Base-by-base conservation (phyloP, 345 rosid genomes). In the Lenwebbia sp. region DNA sequence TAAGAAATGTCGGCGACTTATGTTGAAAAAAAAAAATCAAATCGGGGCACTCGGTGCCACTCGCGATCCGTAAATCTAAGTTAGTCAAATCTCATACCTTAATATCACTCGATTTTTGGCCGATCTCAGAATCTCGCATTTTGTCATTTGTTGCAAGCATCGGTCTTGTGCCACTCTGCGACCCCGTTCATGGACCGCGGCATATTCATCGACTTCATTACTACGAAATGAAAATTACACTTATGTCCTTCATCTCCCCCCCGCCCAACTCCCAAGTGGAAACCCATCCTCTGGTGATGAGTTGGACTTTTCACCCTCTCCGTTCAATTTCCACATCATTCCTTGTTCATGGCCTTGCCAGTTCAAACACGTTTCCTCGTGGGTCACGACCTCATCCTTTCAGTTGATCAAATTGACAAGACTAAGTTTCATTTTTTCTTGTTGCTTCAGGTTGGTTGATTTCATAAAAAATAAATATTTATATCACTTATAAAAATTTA, bases 111-210 rank as follows among this genome's bases (percentile, higher is more conserved):
- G 3, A 6, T 3, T 14, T 30, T 62, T 11, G 22, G 22, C 19
- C 9, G 22, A 3, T 2, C 22, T 53, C 54, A 6, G 21, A 17
- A 53, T 53, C 7, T 53, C 22, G 22, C 55, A 53, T 53, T 5
- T 22, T 5, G 2, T 53, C 40, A 6, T 60, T 30, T 4, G 5
- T 5, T 15, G 21, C 11, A 14, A 30, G 41, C 14, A 62, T 1
- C 5, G 9, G 23, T 15, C 75, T 5, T 3, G 1, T 30, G 41
- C 75, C 40, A 4, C 21, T 30, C 5, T 6, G 9, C 9, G 55
- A 6, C 7, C 4, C 7, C 9, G 3, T 54, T 2, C 3, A 3
- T 2, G 11, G 41, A 62, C 5, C 5, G 5, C 1, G 5, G 5
- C 22, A 30, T 30, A 2, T 30, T 7, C 22, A 12, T 3, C 19